These are phyloP conservation scores for Fusarium verticillioides DNA, from an alignment of 2,329 filamentous ascomycete species.

Conservation along the genomic window DNA sequence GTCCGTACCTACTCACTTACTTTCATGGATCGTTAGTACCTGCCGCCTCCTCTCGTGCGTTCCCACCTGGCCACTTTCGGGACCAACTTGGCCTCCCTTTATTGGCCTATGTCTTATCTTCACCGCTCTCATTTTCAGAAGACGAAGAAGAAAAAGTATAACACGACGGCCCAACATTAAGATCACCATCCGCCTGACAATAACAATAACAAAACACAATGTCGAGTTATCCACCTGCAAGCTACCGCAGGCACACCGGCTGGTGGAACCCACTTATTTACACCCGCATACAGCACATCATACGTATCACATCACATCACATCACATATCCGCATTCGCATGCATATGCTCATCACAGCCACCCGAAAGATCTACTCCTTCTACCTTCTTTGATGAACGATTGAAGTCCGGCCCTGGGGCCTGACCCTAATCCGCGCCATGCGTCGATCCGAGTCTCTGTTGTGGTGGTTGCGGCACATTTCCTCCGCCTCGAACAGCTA, in stretches of 20 bases:
- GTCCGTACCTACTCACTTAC: background rate
- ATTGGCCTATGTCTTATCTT: conserved; percentile 15
- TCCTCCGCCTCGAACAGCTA: conserved; percentile 12
- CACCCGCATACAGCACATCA: conserved; percentile 30
- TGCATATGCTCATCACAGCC: conserved; percentile 41
- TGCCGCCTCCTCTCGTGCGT: background rate
- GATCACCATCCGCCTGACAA: conserved; percentile 28
- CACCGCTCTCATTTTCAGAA: conserved; percentile 18
- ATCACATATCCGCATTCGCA: conserved; percentile 35
- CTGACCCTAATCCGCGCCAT: conserved; percentile 24
- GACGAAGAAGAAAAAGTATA: conserved; percentile 9
- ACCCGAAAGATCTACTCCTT: conserved; percentile 32
- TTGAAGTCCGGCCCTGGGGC: conserved; percentile 10
- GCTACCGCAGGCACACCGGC: conserved; percentile 31
- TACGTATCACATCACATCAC: conserved; percentile 33
- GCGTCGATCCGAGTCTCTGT: conserved; percentile 38
- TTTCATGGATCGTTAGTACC: background rate
- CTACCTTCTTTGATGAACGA: conserved; percentile 22
- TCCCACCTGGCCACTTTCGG: conserved; percentile 23
- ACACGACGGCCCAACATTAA: conserved; percentile 18
- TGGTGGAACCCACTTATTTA: conserved; percentile 18
- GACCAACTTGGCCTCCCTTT: conserved; percentile 14
- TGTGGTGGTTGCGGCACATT: conserved; percentile 31
- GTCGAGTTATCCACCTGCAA: conserved; percentile 16
- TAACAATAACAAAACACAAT: conserved; percentile 21